These are phyloP conservation scores for Phytophthora lateralis DNA, from an alignment of 352 stramenopile genomes.

Conservation along the genomic window DNA sequence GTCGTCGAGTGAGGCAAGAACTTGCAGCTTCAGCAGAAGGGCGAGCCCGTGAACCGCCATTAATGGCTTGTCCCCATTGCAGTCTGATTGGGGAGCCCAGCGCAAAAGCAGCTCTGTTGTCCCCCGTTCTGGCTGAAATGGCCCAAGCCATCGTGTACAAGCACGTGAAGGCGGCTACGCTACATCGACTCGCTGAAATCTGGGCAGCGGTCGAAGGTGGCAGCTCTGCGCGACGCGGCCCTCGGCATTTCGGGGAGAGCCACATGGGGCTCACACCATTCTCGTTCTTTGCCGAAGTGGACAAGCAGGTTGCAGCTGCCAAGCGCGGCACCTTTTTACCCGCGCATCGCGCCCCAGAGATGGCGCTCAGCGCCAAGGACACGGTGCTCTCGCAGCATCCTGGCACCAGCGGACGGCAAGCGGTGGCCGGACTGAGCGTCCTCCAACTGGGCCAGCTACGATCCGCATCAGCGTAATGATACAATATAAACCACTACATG, in stretches of 20 bases:
- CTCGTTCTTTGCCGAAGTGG: conserved; percentile 67
- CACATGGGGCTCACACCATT: conserved; percentile 60
- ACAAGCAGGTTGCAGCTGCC: conserved; percentile 48
- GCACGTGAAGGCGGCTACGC: conserved; percentile 53
- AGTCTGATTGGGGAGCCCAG: conserved; percentile 27
- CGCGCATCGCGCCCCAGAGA: conserved; percentile 41
- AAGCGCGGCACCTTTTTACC: conserved; percentile 57
- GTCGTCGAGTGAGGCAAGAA: conserved; percentile 51
- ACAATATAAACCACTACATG: not conserved
- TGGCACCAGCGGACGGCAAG: not conserved
- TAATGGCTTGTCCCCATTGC: conserved; percentile 67
- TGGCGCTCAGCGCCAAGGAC: conserved; percentile 68
- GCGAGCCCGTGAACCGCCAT: conserved; percentile 9
- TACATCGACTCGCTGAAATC: conserved; percentile 57
- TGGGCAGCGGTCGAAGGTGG: conserved; percentile 25
- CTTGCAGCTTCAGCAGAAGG: conserved; percentile 13
- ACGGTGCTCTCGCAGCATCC: conserved; percentile 22
- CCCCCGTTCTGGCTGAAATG: conserved; percentile 39
- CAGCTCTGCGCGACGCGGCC: not conserved
- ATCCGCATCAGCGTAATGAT: conserved; percentile 22
- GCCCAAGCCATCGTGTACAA: conserved; percentile 54
- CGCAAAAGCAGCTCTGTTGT: conserved; percentile 26
- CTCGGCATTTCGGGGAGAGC: conserved; percentile 18
- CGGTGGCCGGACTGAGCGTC: not conserved
- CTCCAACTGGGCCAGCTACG: conserved; percentile 24